Evolutionary conservation across 768 basidiomycete genomes (phyloP), one percentile per base, ranked within the genome.

Genomic region (Tricholoma furcatifolium): DNA sequence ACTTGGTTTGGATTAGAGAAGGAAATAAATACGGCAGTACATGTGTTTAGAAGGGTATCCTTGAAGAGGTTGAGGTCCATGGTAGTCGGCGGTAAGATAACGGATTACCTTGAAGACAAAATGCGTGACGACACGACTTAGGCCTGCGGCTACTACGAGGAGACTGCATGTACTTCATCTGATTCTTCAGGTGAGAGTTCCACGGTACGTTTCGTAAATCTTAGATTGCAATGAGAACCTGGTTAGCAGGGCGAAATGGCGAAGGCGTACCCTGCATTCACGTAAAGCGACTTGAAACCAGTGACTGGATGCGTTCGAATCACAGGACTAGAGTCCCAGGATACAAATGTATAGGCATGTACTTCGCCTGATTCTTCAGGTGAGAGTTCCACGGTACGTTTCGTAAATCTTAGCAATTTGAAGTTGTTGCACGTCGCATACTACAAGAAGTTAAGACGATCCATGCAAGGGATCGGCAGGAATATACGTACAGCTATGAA

Each of bases 41-140:
- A 93, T 51, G 82, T 77, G 3, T 54, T 54, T 21, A 93, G 74
- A 50, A 91, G 72, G 24, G 81, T 77, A 43, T 71, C 69, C 89
- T 89, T 53, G 1, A 34, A 42, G n/a, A 41, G 2, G 8, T 21
- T 48, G 1, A 53, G 14, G 12, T 18, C 11, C 14, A 11, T 23
- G 18, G 10, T 23, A 15, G 11, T 15, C n/a, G 18, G 9, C 14
- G 9, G 11, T 18, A n/a, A 30, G 14, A 9, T 23, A 27, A 15
- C 35, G 0, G 61, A 69, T 20, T 38, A 81, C 88, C 80, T 89
- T 91, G 71, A 76, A 75, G 0, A 72, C 73, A 58, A 89, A 91
- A 61, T 92, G 89, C 1, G 81, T 71, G 7, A 91, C 65, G 9
- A 82, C 70, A 24, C 81, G 75, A 56, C 84, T 60, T 36, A 91